Evolutionary conservation across 202 grass and related monocot species (phyloP).

Genomic region (Setaria italica): DNA sequence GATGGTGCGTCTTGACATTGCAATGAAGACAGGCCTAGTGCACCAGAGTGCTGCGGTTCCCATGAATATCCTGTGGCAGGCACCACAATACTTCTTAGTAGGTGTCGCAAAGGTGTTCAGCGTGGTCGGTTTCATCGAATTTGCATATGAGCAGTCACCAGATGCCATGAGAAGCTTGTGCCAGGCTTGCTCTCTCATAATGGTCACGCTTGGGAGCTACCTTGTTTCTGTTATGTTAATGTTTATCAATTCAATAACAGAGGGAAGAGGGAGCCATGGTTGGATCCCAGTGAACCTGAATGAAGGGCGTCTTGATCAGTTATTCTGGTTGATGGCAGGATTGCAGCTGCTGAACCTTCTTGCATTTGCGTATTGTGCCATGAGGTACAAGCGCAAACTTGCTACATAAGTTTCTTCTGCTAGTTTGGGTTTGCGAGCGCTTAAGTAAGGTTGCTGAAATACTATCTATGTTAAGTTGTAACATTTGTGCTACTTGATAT

Average conservation of each 20-base stretch:
- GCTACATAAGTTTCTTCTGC: background rate
- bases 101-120: conserved; percentile 71
- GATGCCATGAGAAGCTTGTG: conserved; percentile 84
- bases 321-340: conserved; percentile 71
- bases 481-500: background rate
- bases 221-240: conserved; percentile 34
- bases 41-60: conserved; percentile 23
- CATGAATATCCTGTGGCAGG: conserved; percentile 76
- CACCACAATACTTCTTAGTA: conserved; percentile 61
- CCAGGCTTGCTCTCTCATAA: conserved; percentile 62
- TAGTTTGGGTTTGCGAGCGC: background rate
- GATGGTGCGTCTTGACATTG: conserved; percentile 54
- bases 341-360: conserved; percentile 57
- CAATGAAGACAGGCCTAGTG: conserved; percentile 30
- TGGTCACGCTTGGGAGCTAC: conserved; percentile 53
- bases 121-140: conserved; percentile 64
- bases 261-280: conserved; percentile 5
- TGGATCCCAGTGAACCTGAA: conserved; percentile 71
- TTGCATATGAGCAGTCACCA: conserved; percentile 67
- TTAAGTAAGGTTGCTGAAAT: background rate
- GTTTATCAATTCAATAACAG: conserved; percentile 17
- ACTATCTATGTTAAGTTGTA: background rate
- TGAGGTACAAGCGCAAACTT: conserved; percentile 55
- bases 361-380: conserved; percentile 49
- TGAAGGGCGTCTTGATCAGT: conserved; percentile 62